Evolutionary conservation across 805 yeast genomes (phyloP).

Genomic region (Ascoidea rubescens): DNA sequence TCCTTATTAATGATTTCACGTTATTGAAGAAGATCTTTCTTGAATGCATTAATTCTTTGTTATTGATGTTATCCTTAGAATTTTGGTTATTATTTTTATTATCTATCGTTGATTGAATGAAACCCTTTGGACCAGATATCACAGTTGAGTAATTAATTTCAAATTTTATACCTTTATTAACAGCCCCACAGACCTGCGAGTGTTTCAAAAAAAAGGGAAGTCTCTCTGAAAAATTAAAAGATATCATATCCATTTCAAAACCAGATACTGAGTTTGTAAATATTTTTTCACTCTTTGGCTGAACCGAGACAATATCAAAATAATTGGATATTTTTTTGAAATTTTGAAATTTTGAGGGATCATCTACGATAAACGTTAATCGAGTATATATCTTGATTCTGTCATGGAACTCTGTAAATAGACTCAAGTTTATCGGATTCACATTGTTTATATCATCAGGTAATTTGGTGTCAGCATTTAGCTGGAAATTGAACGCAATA

Average conservation of each 20-base stretch:
- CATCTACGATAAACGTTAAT: slow-evolving; percentile 63
- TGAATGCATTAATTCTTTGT: slow-evolving; percentile 20
- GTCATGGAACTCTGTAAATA: slow-evolving; percentile 17
- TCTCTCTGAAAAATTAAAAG: slow-evolving; percentile 51
- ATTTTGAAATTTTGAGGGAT: slow-evolving; percentile 62
- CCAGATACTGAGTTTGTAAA: slow-evolving; percentile 60
- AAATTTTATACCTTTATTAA: slow-evolving; percentile 68
- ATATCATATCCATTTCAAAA: slow-evolving; percentile 69
- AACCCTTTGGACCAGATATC: slow-evolving; percentile 19
- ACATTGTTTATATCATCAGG: slow-evolving; percentile 26
- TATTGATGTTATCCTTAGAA: neutral
- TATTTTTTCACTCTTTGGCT: slow-evolving; percentile 71
- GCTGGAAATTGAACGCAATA: slow-evolving; percentile 58
- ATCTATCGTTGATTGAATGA: slow-evolving; percentile 9
- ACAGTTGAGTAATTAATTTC: slow-evolving; percentile 61
- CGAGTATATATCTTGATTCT: slow-evolving; percentile 47
- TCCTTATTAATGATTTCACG: slow-evolving; percentile 60
- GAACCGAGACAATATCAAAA: slow-evolving; percentile 73
- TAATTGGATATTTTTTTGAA: slow-evolving; percentile 22
- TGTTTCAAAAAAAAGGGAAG: slow-evolving; percentile 72
- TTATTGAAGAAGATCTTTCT: slow-evolving; percentile 59
- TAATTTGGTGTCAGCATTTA: slow-evolving; percentile 35
- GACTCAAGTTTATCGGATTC: slow-evolving; percentile 28
- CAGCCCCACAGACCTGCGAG: slow-evolving; percentile 72
- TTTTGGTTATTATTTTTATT: neutral